Conservation (phyloP, 2,329 filamentous ascomycete species). For the Cladosporium sp. region DNA sequence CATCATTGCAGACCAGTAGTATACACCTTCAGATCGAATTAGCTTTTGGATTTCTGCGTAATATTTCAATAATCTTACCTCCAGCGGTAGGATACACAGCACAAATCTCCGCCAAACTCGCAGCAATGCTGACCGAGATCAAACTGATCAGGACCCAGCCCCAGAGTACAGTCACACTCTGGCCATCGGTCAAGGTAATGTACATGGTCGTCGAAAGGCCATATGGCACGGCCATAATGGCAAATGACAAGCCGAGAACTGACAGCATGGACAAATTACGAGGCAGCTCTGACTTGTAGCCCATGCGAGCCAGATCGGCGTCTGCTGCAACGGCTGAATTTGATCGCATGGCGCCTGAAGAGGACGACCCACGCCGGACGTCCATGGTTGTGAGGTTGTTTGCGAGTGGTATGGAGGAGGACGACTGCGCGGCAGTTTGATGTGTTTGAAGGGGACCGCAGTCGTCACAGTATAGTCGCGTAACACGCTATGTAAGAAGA, state of each 20-base stretch:
- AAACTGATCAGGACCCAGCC: conserved; percentile 68
- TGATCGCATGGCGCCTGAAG: conserved; percentile 4
- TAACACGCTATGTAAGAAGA: not conserved
- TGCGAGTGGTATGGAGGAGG: not conserved
- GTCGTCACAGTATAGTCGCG: conserved; percentile 3
- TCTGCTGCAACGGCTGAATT: conserved; percentile 51
- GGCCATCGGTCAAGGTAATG: conserved; percentile 67
- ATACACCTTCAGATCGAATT: conserved; percentile 49
- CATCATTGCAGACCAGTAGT: conserved; percentile 70
- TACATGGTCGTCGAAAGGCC: conserved; percentile 68
- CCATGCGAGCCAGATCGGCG: conserved; percentile 64
- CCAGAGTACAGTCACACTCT: conserved; percentile 68
- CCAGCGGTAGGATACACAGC: conserved; percentile 68
- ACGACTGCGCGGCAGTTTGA: not conserved
- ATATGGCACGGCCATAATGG: conserved; percentile 72
- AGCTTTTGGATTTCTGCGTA: not conserved
- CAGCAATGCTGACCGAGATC: conserved; percentile 63
- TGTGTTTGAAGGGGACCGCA: not conserved
- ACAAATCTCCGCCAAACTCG: conserved; percentile 68
- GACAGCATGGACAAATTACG: conserved; percentile 68
- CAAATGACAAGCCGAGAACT: conserved; percentile 69
- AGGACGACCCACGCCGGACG: conserved; percentile 6
- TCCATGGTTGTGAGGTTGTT: conserved; percentile 1
- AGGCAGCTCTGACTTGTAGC: conserved; percentile 66
- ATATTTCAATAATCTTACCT: conserved; percentile 30